Evolutionary conservation across 306 rosid species (phyloP).

Genomic region (Malus domestica): ASM211411v1 NC_041795.1:13845501-13846000

Average conservation of each 20-base stretch:
- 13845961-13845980: neutral
- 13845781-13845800: slow-evolving; percentile 78
- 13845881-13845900: slow-evolving; percentile 84
- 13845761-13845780: slow-evolving; percentile 67
- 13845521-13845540: slow-evolving; percentile 56
- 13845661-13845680: slow-evolving; percentile 69
- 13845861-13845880: slow-evolving; percentile 38
- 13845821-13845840: slow-evolving; percentile 20
- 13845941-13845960: slow-evolving; percentile 6
- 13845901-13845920: slow-evolving; percentile 72
- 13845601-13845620: slow-evolving; percentile 57
- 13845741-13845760: slow-evolving; percentile 59
- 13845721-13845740: slow-evolving; percentile 47
- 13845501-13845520: slow-evolving; percentile 46
- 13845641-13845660: slow-evolving; percentile 57
- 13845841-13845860: slow-evolving; percentile 21
- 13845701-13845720: slow-evolving; percentile 58
- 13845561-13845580: slow-evolving; percentile 22
- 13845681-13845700: slow-evolving; percentile 44
- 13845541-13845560: slow-evolving; percentile 44
- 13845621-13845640: slow-evolving; percentile 64
- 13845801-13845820: slow-evolving; percentile 43
- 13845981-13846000: neutral
- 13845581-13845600: slow-evolving; percentile 46
- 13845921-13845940: slow-evolving; percentile 48